Evolutionary conservation across 768 basidiomycete species (phyloP).

Genomic region (Mycena vitilis): DNA sequence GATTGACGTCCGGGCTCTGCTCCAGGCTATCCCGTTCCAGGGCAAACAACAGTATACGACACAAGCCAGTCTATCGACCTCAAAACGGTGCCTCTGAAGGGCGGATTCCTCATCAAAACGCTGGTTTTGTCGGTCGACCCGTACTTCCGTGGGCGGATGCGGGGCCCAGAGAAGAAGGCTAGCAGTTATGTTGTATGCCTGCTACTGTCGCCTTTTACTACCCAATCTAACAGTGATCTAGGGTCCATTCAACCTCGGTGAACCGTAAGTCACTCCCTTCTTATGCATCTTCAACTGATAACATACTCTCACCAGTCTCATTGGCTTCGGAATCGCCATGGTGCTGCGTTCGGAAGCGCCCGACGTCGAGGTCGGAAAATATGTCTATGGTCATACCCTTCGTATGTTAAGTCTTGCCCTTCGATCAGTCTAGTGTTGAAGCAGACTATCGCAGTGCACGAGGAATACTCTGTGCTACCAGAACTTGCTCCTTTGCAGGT

Average conservation of each 20-base stretch:
- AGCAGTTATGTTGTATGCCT: not conserved
- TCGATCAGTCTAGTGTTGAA: not conserved
- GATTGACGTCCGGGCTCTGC: too few relatives aligned
- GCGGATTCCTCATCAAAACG: not conserved
- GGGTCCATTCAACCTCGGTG: not conserved
- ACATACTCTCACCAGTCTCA: conserved; percentile 28
- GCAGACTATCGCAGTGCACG: not conserved
- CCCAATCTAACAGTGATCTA: not conserved
- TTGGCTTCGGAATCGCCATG: conserved; percentile 37
- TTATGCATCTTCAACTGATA: not conserved
- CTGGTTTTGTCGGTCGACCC: not conserved
- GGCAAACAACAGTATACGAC: not conserved
- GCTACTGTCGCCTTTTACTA: not conserved
- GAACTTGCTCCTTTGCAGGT: not conserved
- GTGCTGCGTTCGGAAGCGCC: conserved; percentile 38
- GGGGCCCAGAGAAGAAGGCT: not conserved
- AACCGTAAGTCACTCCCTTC: not conserved
- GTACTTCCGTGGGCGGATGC: not conserved
- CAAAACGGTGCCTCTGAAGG: not conserved
- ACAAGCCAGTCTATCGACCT: not conserved
- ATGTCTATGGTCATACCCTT: conserved; percentile 40
- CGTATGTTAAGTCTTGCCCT: not conserved
- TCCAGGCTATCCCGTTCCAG: not conserved
- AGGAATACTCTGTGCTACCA: conserved; percentile 8
- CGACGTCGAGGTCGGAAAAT: conserved; percentile 43